Evolutionary conservation across 805 yeast genomes (phyloP), one percentile per base, ranked within the genome.

Genomic region (Candida ipomoeae): DNA sequence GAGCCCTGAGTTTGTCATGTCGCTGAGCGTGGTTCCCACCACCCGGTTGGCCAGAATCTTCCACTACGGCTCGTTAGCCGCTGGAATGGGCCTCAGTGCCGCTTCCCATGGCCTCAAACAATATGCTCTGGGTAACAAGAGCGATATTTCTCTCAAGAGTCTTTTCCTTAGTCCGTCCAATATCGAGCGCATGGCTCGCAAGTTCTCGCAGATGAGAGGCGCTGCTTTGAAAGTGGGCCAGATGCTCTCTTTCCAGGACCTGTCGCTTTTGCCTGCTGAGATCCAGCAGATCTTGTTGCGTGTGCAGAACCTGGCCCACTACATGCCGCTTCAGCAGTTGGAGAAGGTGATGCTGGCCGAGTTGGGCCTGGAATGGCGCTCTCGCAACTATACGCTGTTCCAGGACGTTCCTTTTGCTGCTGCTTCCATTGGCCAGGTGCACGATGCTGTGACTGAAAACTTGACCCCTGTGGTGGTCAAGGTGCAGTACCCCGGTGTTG

Each of bases 191-290:
- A 81, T 94, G 74, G 96, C 96, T 11, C 83, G 82, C 59, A 90
- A 89, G 65, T 82, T 94, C 59, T 82, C 94, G 46, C 83, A 88
- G 62, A 94, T 94, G 99, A 80, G 99, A 63, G 99, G 99, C n/a
- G 99, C 98, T 2, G 99, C 99, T 2, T 75, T 94, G 63, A 94
- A 94, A 63, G 80, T 94, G 49, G 99, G 99, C n/a, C 99, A 94
- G 69, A 82, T 94, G 86, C 72, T 94, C 67, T 89, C 97, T 2
- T 92, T 94, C 67, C 99, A 94, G 68, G 98, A 92, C 65, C 83
- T 85, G 53, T 78, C 87, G 31, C 82, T 92, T 33, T 70, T 92
- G 39, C 98, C 99, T 1, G 76, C 78, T 39, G 97, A 91, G 61
- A 80, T 94, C 51, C 95, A 89, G 60, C 81, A 83, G 58, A 82